Percentiles rank a stretch among this genome's conserved stretches.
Conservation (phyloP, 225 moss, liverwort and hornwort species). For the Neckera pumila region DNA sequence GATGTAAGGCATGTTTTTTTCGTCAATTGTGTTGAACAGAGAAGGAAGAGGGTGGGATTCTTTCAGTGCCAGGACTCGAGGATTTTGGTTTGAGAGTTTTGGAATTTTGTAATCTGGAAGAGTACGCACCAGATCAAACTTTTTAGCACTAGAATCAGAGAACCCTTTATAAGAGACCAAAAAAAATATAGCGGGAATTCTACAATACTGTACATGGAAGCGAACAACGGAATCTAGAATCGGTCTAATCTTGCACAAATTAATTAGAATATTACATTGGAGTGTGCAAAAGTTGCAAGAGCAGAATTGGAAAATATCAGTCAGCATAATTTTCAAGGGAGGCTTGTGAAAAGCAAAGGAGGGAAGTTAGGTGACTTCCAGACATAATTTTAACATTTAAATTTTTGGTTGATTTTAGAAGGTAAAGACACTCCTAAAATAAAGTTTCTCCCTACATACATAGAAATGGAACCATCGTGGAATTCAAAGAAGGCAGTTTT, state of each 20-base stretch:
- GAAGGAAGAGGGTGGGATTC: background rate
- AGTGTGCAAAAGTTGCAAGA: background rate
- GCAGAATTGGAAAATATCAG: too few species aligned
- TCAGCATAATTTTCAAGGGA: background rate
- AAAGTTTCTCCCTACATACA: background rate
- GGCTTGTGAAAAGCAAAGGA: background rate
- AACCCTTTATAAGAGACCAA: fast-evolving
- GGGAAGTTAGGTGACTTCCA: too few species aligned
- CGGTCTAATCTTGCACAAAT: too few species aligned
- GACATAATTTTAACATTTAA: too few species aligned
- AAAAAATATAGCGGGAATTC: background rate
- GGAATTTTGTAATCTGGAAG: background rate
- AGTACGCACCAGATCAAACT: fast-evolving
- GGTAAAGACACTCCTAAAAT: background rate
- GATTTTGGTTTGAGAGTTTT: too few species aligned
- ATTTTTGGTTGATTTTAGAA: background rate
- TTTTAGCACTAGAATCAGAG: too few species aligned
- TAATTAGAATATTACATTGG: too few species aligned
- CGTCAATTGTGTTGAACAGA: too few species aligned
- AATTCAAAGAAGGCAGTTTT: fast-evolving
- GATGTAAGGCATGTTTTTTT: too few species aligned
- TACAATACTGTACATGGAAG: too few species aligned
- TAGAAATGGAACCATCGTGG: too few species aligned
- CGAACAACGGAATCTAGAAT: background rate
- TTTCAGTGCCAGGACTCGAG: too few species aligned